These are phyloP conservation scores for Leccinum obscurum DNA, from an alignment of 768 basidiomycete species.

Conservation along the genomic window DNA sequence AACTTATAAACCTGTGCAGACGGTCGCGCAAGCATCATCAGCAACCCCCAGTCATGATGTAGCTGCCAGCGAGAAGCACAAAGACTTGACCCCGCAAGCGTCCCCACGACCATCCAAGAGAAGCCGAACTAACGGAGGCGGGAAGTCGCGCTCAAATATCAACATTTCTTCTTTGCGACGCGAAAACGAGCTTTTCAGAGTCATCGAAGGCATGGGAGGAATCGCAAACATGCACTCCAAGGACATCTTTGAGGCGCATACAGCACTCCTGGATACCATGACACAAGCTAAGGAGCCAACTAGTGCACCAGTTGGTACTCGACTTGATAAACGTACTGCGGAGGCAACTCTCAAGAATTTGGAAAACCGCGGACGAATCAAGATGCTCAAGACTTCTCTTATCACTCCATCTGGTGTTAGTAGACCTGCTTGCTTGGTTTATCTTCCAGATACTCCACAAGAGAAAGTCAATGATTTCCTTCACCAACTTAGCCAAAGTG, in stretches of 20 bases:
- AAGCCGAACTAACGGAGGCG: slow-evolving; percentile 14
- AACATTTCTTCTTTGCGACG: slow-evolving; percentile 80
- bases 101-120: slow-evolving; percentile 25
- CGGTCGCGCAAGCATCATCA: neutral
- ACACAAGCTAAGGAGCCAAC: slow-evolving; percentile 62
- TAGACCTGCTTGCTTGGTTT: slow-evolving; percentile 61
- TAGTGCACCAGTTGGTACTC: slow-evolving; percentile 67
- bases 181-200: slow-evolving; percentile 74
- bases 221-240: slow-evolving; percentile 64
- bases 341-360: slow-evolving; percentile 57
- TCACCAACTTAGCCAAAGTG: slow-evolving; percentile 45
- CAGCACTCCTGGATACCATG: slow-evolving; percentile 58
- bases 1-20: slow-evolving; percentile 2
- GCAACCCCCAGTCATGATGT: neutral
- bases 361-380: slow-evolving; percentile 67
- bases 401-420: slow-evolving; percentile 57
- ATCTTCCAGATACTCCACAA: slow-evolving; percentile 59
- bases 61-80: slow-evolving; percentile 17
- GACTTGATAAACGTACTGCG: slow-evolving; percentile 73
- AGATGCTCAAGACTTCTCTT: slow-evolving; percentile 65
- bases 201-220: slow-evolving; percentile 67
- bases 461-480: slow-evolving; percentile 60
- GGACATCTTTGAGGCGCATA: slow-evolving; percentile 69
- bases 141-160: slow-evolving; percentile 38
- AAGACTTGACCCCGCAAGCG: slow-evolving; percentile 1